These are phyloP conservation scores for Epichloe bromicola DNA, from an alignment of 2,329 filamentous ascomycete genomes.

Conservation along the genomic window DNA sequence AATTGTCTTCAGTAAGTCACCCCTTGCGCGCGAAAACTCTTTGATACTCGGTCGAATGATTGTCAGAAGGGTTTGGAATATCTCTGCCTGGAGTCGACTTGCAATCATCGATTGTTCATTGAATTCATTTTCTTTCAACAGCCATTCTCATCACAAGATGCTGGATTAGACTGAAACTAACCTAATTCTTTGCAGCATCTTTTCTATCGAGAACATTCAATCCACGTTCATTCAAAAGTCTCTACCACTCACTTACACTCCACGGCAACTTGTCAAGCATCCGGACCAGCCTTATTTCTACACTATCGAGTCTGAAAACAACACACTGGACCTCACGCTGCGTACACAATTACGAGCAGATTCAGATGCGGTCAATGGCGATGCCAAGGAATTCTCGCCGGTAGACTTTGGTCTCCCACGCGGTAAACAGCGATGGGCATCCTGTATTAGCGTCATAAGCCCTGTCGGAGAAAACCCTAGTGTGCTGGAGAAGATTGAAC, in stretches of 20 bases:
- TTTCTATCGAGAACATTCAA: constrained; percentile 74
- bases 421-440: constrained; percentile 80
- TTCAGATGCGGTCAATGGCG: constrained; percentile 56
- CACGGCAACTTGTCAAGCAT: constrained; percentile 74
- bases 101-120: too few relatives aligned
- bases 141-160: too few relatives aligned
- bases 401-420: constrained; percentile 83
- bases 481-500: constrained; percentile 64
- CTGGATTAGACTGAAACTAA: too few relatives aligned
- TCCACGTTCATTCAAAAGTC: constrained; percentile 79
- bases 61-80: constrained; percentile 33
- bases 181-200: constrained; percentile 30
- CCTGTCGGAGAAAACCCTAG: constrained; percentile 55
- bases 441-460: constrained; percentile 88
- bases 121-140: too few relatives aligned
- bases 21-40: too few relatives aligned
- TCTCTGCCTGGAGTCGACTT: too few relatives aligned
- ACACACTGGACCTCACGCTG: constrained; percentile 65
- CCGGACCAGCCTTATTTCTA: constrained; percentile 85
- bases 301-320: constrained; percentile 85
- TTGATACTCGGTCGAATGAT: constrained; percentile 24
- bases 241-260: constrained; percentile 79
- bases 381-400: constrained; percentile 54
- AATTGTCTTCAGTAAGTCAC: too few relatives aligned
- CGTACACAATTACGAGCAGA: constrained; percentile 61